Conservation (phyloP, 139 green algal genomes). For the Yamagishiella unicocca region DNA sequence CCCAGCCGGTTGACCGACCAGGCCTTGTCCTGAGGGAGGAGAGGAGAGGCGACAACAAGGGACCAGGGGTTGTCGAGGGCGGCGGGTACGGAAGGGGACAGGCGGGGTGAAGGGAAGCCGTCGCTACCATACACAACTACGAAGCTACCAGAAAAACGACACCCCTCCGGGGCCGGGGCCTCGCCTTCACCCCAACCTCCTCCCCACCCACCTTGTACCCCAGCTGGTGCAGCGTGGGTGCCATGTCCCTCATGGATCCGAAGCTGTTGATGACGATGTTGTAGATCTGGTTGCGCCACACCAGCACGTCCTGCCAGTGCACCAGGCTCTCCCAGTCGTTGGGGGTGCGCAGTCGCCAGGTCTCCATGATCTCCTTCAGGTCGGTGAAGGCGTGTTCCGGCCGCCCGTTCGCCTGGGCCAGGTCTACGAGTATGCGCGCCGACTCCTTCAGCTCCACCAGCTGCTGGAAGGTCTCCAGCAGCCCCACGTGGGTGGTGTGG, state of each 20-base stretch:
- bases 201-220: constrained; percentile 59
- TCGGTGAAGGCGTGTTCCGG: constrained; percentile 69
- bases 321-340: constrained; percentile 95
- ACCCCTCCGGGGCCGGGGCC: too few species aligned
- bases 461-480: constrained; percentile 77
- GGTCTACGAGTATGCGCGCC: constrained; percentile 82
- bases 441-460: constrained; percentile 95
- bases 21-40: constrained; percentile 86
- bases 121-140: too few species aligned
- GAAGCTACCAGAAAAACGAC: too few species aligned
- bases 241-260: constrained; percentile 56
- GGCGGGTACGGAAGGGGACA: not conserved
- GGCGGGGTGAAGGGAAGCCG: too few species aligned
- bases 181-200: not conserved
- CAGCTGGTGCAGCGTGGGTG: constrained; percentile 60
- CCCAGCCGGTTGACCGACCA: constrained; percentile 96
- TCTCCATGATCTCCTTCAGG: constrained; percentile 92
- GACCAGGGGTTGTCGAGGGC: not conserved
- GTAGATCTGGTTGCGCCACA: constrained; percentile 98
- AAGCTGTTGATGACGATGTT: constrained; percentile 95
- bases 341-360: constrained; percentile 90
- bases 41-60: not conserved
- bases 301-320: constrained; percentile 93
- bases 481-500: constrained; percentile 17
- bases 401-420: constrained; percentile 53